These are phyloP conservation scores for Sedum album DNA, from an alignment of 164 flowering plant species.

Conservation along the genomic window DNA sequence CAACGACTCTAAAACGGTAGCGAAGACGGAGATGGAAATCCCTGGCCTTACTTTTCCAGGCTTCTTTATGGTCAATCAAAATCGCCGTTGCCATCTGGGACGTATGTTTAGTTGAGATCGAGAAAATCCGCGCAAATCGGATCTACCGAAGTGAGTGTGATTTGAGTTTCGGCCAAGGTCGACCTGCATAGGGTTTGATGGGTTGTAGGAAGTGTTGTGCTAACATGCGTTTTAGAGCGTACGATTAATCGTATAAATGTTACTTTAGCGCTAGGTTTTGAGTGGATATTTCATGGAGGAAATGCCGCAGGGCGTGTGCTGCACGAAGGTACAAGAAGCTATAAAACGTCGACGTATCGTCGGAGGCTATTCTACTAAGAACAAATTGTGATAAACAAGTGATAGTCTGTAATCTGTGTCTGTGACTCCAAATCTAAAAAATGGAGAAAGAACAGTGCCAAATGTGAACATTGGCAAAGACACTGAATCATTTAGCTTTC, in stretches of 20 bases:
- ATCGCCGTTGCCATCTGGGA: constrained; percentile 27
- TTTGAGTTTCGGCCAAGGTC: background rate
- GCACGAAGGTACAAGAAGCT: too few species aligned
- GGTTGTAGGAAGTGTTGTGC: background rate
- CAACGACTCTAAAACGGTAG: constrained; percentile 67
- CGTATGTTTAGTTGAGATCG: too few species aligned
- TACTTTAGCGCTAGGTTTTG: background rate
- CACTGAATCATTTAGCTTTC: too few species aligned
- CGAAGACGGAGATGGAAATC: constrained; percentile 51
- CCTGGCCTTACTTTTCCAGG: constrained; percentile 49
- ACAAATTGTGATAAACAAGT: too few species aligned
- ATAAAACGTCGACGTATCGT: too few species aligned
- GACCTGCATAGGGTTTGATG: background rate
- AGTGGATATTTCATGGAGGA: background rate
- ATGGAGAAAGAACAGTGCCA: too few species aligned
- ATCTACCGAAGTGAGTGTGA: background rate
- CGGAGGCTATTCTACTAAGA: too few species aligned
- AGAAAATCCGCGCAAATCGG: background rate
- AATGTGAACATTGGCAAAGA: too few species aligned
- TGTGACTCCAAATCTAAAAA: too few species aligned
- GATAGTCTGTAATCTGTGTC: too few species aligned
- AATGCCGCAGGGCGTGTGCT: background rate
- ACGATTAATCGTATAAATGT: background rate
- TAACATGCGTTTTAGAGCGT: background rate
- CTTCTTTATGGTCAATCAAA: constrained; percentile 39